Conservation (phyloP, 345 rosid genomes). For the Capsella bursapastoris region DNA sequence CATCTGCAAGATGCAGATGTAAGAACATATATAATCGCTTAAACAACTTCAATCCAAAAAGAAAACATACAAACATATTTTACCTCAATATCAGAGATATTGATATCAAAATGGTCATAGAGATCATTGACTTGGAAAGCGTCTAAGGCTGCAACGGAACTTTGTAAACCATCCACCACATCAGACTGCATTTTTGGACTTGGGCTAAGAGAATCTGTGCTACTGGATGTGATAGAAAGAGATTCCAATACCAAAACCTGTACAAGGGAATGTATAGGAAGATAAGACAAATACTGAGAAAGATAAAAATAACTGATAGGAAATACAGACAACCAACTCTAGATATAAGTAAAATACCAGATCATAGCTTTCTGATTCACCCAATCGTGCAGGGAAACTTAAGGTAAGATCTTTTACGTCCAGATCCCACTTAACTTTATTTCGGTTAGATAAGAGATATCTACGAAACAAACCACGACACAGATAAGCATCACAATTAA, state of each 20-base stretch:
- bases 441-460: slow-evolving; percentile 63
- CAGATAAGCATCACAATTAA: slow-evolving; percentile 27
- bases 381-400: slow-evolving; percentile 57
- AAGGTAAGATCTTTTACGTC: slow-evolving; percentile 53
- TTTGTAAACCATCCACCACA: slow-evolving; percentile 43
- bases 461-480: slow-evolving; percentile 53
- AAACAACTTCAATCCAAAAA: slow-evolving; percentile 21
- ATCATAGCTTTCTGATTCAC: slow-evolving; percentile 50
- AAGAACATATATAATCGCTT: slow-evolving; percentile 26
- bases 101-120: slow-evolving; percentile 62
- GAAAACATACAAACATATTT: slow-evolving; percentile 24
- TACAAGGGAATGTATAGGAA: slow-evolving; percentile 32
- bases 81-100: slow-evolving; percentile 67
- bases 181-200: slow-evolving; percentile 45
- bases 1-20: slow-evolving; percentile 56
- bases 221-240: slow-evolving; percentile 51
- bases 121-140: slow-evolving; percentile 56
- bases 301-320: neutral
- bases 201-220: slow-evolving; percentile 45
- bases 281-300: slow-evolving; percentile 22
- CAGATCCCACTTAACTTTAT: slow-evolving; percentile 68
- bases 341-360: slow-evolving; percentile 60
- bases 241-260: slow-evolving; percentile 64
- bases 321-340: slow-evolving; percentile 1
- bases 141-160: slow-evolving; percentile 41